A percentile compares a stretch with the other conserved stretches of the same genome.
Evolutionary conservation across 345 rosid species (phyloP).

Genomic region (Pugionium dolabratum): DNA sequence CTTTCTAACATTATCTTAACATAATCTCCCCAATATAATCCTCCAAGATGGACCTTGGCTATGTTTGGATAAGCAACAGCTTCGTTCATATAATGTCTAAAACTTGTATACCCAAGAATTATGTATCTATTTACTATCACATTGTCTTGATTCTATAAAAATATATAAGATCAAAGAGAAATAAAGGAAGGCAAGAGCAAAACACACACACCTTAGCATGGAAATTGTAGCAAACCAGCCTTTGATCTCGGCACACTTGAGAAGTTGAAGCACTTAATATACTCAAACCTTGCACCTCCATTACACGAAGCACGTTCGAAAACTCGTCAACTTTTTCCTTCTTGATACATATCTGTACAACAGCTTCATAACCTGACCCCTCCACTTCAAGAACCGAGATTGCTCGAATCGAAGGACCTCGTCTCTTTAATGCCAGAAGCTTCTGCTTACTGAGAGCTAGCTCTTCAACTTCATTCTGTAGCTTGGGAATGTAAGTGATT

Average conservation of each 20-base stretch:
- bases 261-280: constrained; percentile 36
- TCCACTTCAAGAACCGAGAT: constrained; percentile 36
- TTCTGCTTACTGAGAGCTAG: constrained; percentile 22
- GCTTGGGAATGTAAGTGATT: constrained; percentile 36
- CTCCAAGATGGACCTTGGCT: neutral
- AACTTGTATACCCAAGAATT: constrained; percentile 10
- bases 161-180: constrained; percentile 8
- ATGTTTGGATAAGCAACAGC: constrained; percentile 1
- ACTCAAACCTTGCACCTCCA: constrained; percentile 37
- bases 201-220: constrained; percentile 39
- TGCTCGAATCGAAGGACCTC: constrained; percentile 16
- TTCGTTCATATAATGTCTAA: constrained; percentile 10
- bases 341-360: constrained; percentile 33
- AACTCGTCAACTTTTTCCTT: constrained; percentile 31
- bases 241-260: constrained; percentile 30
- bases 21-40: too few relatives aligned
- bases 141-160: neutral
- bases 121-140: neutral
- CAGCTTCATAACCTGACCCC: constrained; percentile 25
- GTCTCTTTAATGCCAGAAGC: constrained; percentile 16
- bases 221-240: constrained; percentile 31
- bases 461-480: constrained; percentile 30
- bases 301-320: constrained; percentile 27
- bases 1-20: neutral
- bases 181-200: neutral